These are phyloP conservation scores for Malassezia furfur DNA, from an alignment of 1,284 basidiomycete genomes.

Conservation along the genomic window DNA sequence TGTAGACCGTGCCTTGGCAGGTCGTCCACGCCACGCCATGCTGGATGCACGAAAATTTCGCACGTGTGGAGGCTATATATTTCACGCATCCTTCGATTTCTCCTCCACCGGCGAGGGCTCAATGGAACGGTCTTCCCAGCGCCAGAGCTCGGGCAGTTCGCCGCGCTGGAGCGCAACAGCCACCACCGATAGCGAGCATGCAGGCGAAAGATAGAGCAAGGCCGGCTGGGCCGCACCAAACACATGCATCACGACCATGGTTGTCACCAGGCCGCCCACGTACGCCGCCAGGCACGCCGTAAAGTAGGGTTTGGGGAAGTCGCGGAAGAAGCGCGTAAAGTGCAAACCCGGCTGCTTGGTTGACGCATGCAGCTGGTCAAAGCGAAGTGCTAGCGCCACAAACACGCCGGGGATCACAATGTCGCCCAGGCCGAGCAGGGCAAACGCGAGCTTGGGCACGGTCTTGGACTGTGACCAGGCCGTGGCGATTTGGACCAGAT, in stretches of 20 bases:
- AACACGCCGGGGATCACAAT: slow-evolving; percentile 84
- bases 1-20: slow-evolving; percentile 25
- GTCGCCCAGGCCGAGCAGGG: slow-evolving; percentile 87
- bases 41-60: background rate
- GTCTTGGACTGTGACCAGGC: slow-evolving; percentile 12
- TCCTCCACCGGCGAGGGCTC: background rate
- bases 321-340: slow-evolving; percentile 28
- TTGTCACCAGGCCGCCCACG: slow-evolving; percentile 64
- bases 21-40: slow-evolving; percentile 3
- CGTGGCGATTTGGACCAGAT: slow-evolving; percentile 21
- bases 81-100: background rate
- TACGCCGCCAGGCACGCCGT: slow-evolving; percentile 64
- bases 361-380: slow-evolving; percentile 60
- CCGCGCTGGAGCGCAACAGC: slow-evolving; percentile 47
- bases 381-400: slow-evolving; percentile 75
- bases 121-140: slow-evolving; percentile 26
- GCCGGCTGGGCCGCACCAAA: slow-evolving; percentile 79
- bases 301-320: slow-evolving; percentile 71
- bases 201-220: slow-evolving; percentile 67
- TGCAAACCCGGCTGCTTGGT: slow-evolving; percentile 22
- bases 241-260: slow-evolving; percentile 79
- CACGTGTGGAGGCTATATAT: background rate
- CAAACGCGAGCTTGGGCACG: slow-evolving; percentile 45
- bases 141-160: slow-evolving; percentile 45
- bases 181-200: slow-evolving; percentile 52